These are phyloP conservation scores for Sarcocystis neurona DNA, from an alignment of 169 alveolate species.

Conservation along the genomic window DNA sequence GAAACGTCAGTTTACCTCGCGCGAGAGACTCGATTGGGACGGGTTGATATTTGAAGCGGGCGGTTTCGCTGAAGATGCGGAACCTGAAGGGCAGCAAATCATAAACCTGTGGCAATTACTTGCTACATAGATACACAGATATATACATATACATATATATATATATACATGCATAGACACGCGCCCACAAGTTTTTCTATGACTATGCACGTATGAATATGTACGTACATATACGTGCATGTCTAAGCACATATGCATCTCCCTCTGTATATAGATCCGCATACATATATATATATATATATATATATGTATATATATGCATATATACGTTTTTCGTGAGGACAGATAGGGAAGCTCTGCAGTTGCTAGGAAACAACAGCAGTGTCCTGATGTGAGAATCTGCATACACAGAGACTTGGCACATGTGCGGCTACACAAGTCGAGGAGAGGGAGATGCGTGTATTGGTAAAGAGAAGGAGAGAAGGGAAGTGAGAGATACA, in stretches of 20 bases:
- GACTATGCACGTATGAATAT: not conserved
- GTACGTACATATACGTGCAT: not conserved
- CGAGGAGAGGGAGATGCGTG: no score
- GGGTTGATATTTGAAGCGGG: slow-evolving; percentile 33
- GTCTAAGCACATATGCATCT: no score
- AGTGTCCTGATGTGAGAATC: no score
- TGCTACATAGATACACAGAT: not conserved
- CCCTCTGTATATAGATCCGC: no score
- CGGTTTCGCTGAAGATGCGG: slow-evolving; percentile 32
- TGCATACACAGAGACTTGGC: no score
- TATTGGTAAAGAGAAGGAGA: no score
- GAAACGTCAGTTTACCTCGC: slow-evolving; percentile 7
- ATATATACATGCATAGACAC: not conserved
- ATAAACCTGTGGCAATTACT: no score
- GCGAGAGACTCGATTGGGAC: not conserved
- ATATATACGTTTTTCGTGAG: not conserved
- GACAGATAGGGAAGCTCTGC: no score
- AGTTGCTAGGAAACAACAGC: no score
- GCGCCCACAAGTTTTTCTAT: not conserved
- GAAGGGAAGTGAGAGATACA: no score
- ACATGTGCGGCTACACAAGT: no score
- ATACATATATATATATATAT: not conserved
- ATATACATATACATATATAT: not conserved
- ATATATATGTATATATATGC: not conserved
- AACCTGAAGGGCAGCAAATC: slow-evolving; percentile 27